Evolutionary conservation across 805 yeast genomes (phyloP), one percentile per base, ranked within the genome.

Genomic region (Cyberlindnera maclurae): DNA sequence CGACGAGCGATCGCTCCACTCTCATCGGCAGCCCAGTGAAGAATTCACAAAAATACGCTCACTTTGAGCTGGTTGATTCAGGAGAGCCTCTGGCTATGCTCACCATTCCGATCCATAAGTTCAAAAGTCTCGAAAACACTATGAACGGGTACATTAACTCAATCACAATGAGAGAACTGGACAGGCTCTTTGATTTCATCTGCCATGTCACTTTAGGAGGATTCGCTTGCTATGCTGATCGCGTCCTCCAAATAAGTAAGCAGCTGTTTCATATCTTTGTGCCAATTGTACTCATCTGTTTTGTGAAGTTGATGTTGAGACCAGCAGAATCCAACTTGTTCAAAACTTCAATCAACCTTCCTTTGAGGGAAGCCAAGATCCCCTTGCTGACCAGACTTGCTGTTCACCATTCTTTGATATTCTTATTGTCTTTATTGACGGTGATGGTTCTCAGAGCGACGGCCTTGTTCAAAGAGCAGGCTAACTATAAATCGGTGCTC

Each of bases 41-140:
- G 36, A 27, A 27, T 13, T 8, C n/a, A 27, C 29, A 27, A 8
- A 12, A 13, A 13, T 6, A 27, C 29, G 6, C n/a, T n/a, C n/a
- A 6, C 6, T 27, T 13, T 12, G 29, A 27, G 29, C 4, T 27
- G 24, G 24, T 11, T 13, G 31, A 2, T 29, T 13, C 10, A 2
- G 16, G 16, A 8, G 31, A 5, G 18, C 18, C 15, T 12, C 22
- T 24, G 29, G 26, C 24, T 15, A 24, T 26, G 15, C 37, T 47
- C 15, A 43, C 38, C 31, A 46, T 46, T 18, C 50, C 50, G 4
- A 37, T 46, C n/a, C 42, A 40, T 24, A 27, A 35, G n/a, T 15
- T 46, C 10, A 37, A 33, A 15, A 11, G 13, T 12, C 33, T 28
- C 9, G 18, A 36, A 2, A 38, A 28, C 15, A 11, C 38, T 2